Conservation (phyloP, 2,329 filamentous ascomycete species). For the Ophiobolus disseminans region DNA sequence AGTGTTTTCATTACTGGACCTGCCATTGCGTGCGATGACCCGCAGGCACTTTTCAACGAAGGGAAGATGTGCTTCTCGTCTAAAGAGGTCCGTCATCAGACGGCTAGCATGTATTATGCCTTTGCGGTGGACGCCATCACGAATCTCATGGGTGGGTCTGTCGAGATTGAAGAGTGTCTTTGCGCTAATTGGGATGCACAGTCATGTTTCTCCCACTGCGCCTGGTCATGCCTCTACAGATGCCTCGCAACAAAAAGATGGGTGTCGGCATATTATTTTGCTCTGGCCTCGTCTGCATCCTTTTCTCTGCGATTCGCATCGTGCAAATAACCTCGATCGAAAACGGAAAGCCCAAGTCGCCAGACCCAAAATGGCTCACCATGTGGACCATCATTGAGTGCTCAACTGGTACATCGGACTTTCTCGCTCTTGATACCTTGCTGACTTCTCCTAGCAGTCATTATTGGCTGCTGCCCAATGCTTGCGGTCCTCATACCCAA, state of each 20-base stretch:
- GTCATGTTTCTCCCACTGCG: slow-evolving; percentile 48
- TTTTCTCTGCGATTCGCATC: slow-evolving; percentile 31
- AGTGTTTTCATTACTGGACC: slow-evolving; percentile 48
- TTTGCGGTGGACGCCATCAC: slow-evolving; percentile 45
- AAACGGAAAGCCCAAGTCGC: slow-evolving; percentile 23
- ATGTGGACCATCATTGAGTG: slow-evolving; percentile 47
- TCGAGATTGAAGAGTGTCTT: too few species aligned
- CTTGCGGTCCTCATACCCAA: slow-evolving; percentile 19
- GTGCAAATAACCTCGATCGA: slow-evolving; percentile 40
- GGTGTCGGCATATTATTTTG: slow-evolving; percentile 38
- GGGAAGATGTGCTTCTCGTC: slow-evolving; percentile 31
- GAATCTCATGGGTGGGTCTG: slow-evolving; percentile 45
- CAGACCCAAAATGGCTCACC: slow-evolving; percentile 43
- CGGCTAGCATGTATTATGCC: slow-evolving; percentile 44
- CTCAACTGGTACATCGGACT: slow-evolving; percentile 32
- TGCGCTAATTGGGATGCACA: too few species aligned
- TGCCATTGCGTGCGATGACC: slow-evolving; percentile 44
- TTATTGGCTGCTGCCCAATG: slow-evolving; percentile 18
- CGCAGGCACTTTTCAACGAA: slow-evolving; percentile 33
- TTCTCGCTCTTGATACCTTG: background rate
- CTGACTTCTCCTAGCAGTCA: slow-evolving; percentile 13
- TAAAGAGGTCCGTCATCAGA: slow-evolving; percentile 39
- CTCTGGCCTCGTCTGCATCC: slow-evolving; percentile 24
- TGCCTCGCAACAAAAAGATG: slow-evolving; percentile 40
- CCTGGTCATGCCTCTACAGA: slow-evolving; percentile 47